These are phyloP conservation scores for Debaryomycetaceae sp. DNA, from an alignment of 1,139 yeast species.

Conservation along the genomic window DNA sequence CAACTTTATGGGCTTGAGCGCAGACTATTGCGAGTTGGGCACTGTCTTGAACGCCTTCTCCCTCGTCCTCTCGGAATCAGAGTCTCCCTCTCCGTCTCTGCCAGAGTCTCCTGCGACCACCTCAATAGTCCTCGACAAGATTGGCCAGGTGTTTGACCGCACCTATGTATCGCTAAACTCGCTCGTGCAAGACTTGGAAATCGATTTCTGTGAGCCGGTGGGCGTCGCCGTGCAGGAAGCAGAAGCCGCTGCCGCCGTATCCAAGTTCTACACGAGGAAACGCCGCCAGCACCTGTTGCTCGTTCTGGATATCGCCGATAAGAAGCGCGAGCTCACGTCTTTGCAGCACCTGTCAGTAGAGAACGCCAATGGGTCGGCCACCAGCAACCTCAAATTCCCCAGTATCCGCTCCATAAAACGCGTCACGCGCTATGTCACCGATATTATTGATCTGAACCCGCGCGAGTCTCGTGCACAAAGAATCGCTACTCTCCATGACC, in stretches of 20 bases:
- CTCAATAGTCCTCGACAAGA: constrained; percentile 38
- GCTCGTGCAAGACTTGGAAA: constrained; percentile 57
- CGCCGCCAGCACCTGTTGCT: constrained; percentile 54
- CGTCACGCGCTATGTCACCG: constrained; percentile 53
- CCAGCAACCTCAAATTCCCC: constrained; percentile 14
- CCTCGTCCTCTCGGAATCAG: constrained; percentile 41
- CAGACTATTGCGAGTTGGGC: constrained; percentile 62
- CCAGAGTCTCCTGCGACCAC: constrained; percentile 26
- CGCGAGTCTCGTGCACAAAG: constrained; percentile 52
- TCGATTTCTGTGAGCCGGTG: constrained; percentile 73
- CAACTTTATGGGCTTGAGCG: constrained; percentile 51
- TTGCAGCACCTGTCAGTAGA: constrained; percentile 16
- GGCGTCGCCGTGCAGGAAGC: constrained; percentile 77
- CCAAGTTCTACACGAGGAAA: constrained; percentile 63
- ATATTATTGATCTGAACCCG: constrained; percentile 63
- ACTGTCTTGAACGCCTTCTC: constrained; percentile 66
- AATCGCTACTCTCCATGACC: constrained; percentile 39
- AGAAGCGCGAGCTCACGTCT: constrained; percentile 30
- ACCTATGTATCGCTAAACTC: constrained; percentile 57
- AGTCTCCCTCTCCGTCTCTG: constrained; percentile 9
- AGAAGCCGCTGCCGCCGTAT: constrained; percentile 51
- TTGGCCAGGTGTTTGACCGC: constrained; percentile 75
- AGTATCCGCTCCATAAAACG: constrained; percentile 33
- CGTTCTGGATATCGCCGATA: constrained; percentile 40
- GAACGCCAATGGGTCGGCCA: constrained; percentile 1